Conservation (phyloP, 129 eudicot genomes). For the Daucus carota region DH1_v3.0 NC_030382.2:57936501-57937000, state of each 20-base stretch:
- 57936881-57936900: not conserved
- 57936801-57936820: not conserved
- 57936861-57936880: not conserved
- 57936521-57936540: constrained; percentile 54
- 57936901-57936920: not conserved
- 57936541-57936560: constrained; percentile 45
- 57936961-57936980: no score
- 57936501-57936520: constrained; percentile 61
- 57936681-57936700: constrained; percentile 14
- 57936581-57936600: constrained; percentile 25
- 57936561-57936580: constrained; percentile 11
- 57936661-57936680: constrained; percentile 36
- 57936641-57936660: constrained; percentile 47
- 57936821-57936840: no score
- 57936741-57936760: constrained; percentile 10
- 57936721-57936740: constrained; percentile 9
- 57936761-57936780: constrained; percentile 9
- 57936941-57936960: not conserved
- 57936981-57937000: no score
- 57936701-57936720: constrained; percentile 13
- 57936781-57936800: not conserved
- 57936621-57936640: constrained; percentile 40
- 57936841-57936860: not conserved
- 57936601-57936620: constrained; percentile 37
- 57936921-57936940: not conserved